These are phyloP conservation scores for Usnea hakonensis DNA, from an alignment of 495 filamentous ascomycete species.

Conservation along the genomic window DNA sequence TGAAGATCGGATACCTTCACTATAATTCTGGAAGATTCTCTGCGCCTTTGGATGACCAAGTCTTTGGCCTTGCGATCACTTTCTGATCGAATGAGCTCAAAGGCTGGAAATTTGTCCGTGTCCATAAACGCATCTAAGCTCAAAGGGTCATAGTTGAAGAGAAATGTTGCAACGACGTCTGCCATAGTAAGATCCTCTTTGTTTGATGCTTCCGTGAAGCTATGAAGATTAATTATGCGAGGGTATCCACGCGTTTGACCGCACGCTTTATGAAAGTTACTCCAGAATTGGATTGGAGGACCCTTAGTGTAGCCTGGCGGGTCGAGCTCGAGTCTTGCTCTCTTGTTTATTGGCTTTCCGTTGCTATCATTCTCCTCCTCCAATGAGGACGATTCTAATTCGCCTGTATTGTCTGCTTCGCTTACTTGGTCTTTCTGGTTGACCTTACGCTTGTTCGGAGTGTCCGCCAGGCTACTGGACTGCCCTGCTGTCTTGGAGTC, in stretches of 20 bases:
- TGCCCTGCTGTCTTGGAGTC: background rate
- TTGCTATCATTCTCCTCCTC: background rate
- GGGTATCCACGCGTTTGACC: background rate
- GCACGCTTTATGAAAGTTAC: background rate
- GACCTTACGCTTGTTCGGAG: background rate
- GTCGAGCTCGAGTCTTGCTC: background rate
- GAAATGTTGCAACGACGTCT: conserved; percentile 11
- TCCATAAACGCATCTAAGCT: conserved; percentile 2
- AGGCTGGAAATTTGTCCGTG: background rate
- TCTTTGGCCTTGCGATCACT: background rate
- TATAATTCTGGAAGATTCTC: background rate
- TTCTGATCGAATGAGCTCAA: background rate
- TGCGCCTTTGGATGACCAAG: conserved; percentile 6
- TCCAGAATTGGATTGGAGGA: background rate
- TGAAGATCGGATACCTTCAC: background rate
- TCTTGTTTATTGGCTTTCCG: background rate
- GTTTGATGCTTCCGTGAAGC: background rate
- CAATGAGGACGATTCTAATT: background rate
- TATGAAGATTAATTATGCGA: background rate
- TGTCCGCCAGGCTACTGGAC: background rate
- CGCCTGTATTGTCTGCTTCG: background rate
- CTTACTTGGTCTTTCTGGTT: background rate
- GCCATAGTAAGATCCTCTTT: conserved; percentile 10
- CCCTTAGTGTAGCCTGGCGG: background rate
- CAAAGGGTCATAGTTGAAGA: background rate